Percentiles rank a stretch among this genome's conserved stretches.
phyloP scores from a whole-genome alignment of 2,329 filamentous ascomycete species.

The Paecilomyces sp. region DNA sequence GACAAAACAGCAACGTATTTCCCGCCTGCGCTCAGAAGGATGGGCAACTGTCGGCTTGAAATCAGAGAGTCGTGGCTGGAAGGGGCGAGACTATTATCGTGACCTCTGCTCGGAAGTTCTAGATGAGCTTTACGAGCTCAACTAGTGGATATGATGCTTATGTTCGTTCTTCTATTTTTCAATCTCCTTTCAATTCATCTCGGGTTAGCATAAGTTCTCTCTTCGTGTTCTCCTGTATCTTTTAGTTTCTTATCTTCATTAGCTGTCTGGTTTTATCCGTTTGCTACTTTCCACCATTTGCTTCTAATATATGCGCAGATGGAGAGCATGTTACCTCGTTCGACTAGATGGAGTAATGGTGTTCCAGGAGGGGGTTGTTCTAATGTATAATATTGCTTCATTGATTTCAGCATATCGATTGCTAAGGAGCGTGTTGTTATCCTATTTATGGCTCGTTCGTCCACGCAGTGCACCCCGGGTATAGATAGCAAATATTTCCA shows the following conservation, averaged over 20 bases:
- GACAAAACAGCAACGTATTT: conserved; percentile 26
- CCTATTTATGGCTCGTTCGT: background rate
- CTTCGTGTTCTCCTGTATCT: background rate
- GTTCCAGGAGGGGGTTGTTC: background rate
- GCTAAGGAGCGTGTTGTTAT: background rate
- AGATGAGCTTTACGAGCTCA: conserved; percentile 25
- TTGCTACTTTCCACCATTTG: background rate
- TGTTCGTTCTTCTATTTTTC: background rate
- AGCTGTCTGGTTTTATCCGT: background rate
- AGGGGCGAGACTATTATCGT: conserved; percentile 30
- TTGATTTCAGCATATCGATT: background rate
- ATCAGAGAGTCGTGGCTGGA: conserved; percentile 25
- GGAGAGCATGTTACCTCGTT: background rate
- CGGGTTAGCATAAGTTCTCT: background rate
- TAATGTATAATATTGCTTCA: background rate
- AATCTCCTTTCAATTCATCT: background rate
- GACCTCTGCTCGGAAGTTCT: conserved; percentile 27
- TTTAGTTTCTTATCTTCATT: background rate
- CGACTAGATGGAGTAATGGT: background rate
- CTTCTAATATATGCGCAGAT: background rate
- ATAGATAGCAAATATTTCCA: background rate
- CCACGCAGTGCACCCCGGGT: background rate
- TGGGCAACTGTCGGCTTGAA: conserved; percentile 33
- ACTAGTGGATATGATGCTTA: background rate
- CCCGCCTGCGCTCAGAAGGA: conserved; percentile 24